These are phyloP conservation scores for Aurifilum marmelostoma DNA, from an alignment of 2,329 filamentous ascomycete genomes.

Conservation along the genomic window DNA sequence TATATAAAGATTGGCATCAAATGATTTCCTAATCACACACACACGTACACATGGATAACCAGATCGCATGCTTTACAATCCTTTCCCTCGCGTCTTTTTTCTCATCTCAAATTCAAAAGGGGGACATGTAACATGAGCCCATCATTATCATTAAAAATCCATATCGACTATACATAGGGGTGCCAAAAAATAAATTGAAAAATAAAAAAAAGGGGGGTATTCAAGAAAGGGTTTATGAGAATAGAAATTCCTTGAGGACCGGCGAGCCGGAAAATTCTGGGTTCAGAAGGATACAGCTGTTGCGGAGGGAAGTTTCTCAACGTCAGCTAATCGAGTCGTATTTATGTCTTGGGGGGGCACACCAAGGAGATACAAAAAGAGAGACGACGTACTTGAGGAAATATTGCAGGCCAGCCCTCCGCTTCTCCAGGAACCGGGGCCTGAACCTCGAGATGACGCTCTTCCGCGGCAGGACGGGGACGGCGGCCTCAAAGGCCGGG, in stretches of 20 bases:
- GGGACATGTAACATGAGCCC: neutral
- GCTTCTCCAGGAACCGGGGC: constrained; percentile 81
- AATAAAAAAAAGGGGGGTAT: constrained; percentile 17
- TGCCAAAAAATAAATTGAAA: neutral
- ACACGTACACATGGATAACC: neutral
- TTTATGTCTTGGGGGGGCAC: too few relatives aligned
- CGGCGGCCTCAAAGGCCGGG: constrained; percentile 79
- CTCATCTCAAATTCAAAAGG: neutral
- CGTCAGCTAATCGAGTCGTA: neutral
- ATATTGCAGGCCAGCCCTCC: constrained; percentile 82
- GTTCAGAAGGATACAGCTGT: constrained; percentile 85
- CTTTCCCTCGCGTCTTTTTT: neutral
- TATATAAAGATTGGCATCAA: constrained; percentile 5
- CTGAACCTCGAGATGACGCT: constrained; percentile 86
- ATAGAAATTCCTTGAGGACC: constrained; percentile 87
- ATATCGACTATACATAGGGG: constrained; percentile 19
- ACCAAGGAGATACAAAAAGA: neutral
- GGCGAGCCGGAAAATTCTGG: constrained; percentile 93
- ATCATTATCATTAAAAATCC: constrained; percentile 29
- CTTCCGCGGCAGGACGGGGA: constrained; percentile 90
- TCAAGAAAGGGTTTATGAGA: constrained; percentile 50
- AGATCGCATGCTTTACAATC: neutral
- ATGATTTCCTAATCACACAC: neutral
- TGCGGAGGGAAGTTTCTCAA: too few relatives aligned
- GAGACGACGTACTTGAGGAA: constrained; percentile 78